Evolutionary conservation across 2,329 filamentous ascomycete species (phyloP).

Genomic region (Aspergillus sp.): DNA sequence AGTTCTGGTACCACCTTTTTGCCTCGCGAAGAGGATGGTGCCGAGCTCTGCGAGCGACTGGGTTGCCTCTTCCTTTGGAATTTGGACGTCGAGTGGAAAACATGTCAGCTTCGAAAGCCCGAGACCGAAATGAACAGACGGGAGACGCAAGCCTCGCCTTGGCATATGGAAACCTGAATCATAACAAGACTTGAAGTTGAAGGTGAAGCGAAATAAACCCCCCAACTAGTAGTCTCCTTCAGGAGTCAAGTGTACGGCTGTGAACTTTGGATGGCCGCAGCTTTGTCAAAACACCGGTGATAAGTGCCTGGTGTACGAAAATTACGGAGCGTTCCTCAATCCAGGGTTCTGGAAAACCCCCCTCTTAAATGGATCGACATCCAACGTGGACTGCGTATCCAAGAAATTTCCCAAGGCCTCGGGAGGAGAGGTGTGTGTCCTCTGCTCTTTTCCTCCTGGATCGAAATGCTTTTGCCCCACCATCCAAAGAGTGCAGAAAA

Average conservation of each 20-base stretch:
- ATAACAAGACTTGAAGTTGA: background rate
- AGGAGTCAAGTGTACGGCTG: background rate
- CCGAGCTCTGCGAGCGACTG: constrained; percentile 7
- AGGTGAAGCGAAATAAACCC: background rate
- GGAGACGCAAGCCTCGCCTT: constrained; percentile 8
- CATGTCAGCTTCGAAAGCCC: constrained; percentile 10
- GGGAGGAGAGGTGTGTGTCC: constrained; percentile 4
- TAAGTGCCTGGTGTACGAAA: background rate
- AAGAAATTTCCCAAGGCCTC: constrained; percentile 3
- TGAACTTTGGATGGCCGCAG: background rate
- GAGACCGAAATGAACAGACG: background rate
- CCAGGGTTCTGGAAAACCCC: constrained; percentile 11
- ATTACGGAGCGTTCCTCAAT: background rate
- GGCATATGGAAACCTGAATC: background rate
- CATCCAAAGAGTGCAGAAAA: constrained; percentile 12
- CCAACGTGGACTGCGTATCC: background rate
- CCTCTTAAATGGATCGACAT: background rate
- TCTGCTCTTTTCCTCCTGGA: background rate
- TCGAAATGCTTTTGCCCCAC: constrained; percentile 16
- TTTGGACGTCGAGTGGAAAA: constrained; percentile 9
- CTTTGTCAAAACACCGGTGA: background rate
- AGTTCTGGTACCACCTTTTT: background rate
- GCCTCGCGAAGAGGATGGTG: constrained; percentile 9
- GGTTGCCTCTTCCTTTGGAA: constrained; percentile 20
- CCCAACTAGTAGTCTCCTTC: background rate